Base-by-base conservation (phyloP, 768 basidiomycete species). In the Hebeloma cylindrosporum region DNA sequence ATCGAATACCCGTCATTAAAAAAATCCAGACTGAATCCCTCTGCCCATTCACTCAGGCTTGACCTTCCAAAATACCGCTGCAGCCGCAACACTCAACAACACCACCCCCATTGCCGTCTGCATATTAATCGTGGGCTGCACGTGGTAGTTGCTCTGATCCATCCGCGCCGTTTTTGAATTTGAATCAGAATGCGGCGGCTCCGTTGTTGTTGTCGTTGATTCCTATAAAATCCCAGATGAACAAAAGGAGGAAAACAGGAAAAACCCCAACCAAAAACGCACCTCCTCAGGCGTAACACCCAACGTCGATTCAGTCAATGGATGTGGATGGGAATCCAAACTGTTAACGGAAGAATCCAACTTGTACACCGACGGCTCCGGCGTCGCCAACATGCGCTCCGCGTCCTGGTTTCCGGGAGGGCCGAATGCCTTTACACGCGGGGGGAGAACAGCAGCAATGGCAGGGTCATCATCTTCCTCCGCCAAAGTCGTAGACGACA, bases 51-150 rank as follows among this genome's bases (percentile, higher is more conserved):
- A n/a, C 60, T 71, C 68, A 3, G 68, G 65, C 44, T 79, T 80
- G 21, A 85, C 80, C 50, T 82, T 74, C 83, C 84, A 87, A 55
- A 85, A 65, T 38, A 88, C 85, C 5, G 84, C 85, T 9, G 78
- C 83, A 2, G 86, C 83, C 3, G 82, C 83, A 6, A 85, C 76
- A 38, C 81, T 73, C 21, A 88, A 62, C 3, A 88, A 72, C 13
- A 86, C 59, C 6, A 87, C 78, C 4, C 84, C 84, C 3, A 84
- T 63, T 4, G 80, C 83, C 2, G 83, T 73, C 45, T 75, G 74
- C 53, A 80, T 53, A 67, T 71, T 71, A 45, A 56, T 52, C 54
- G 58, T 40, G 23, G 11, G 9, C 30, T 36, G 23, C 37, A 14
- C 18, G 30, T 14, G 14, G 25, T 35, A 22, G n/a, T 28, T 27